phyloP scores from a whole-genome alignment of 139 green algal species.

The Edaphochlamys debaryana region DNA sequence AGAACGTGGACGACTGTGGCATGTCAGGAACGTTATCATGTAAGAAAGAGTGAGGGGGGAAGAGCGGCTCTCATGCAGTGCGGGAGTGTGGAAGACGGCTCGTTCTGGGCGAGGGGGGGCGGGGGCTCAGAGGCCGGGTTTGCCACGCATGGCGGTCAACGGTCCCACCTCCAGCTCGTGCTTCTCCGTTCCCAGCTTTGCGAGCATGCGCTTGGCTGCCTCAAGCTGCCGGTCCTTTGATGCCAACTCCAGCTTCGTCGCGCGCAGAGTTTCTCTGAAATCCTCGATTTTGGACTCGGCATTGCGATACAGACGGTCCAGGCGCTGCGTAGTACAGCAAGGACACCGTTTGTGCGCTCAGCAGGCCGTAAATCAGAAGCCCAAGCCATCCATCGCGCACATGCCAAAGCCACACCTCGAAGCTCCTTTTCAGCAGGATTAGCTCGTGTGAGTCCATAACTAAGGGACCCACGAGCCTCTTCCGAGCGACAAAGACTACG shows the following conservation, averaged over 20 bases:
- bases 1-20: not conserved
- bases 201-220: not conserved
- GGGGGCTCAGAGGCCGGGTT: not conserved
- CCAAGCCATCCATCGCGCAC: too few species aligned
- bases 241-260: not conserved
- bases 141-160: not conserved
- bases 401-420: too few species aligned
- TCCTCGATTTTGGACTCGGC: constrained; percentile 15
- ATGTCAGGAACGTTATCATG: not conserved
- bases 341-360: too few species aligned
- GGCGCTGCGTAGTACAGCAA: too few species aligned
- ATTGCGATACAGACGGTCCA: not conserved
- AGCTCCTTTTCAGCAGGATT: too few species aligned
- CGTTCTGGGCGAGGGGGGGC: too few species aligned
- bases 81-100: too few species aligned
- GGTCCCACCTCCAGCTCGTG: constrained; percentile 1
- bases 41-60: not conserved
- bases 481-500: too few species aligned
- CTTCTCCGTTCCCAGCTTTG: not conserved
- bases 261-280: constrained; percentile 10
- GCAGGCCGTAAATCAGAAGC: too few species aligned
- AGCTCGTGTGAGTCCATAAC: too few species aligned
- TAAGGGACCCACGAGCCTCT: too few species aligned
- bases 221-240: constrained; percentile 25
- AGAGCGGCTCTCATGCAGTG: not conserved